phyloP scores from a whole-genome alignment of 306 rosid species.

The Prunus padus region DNA sequence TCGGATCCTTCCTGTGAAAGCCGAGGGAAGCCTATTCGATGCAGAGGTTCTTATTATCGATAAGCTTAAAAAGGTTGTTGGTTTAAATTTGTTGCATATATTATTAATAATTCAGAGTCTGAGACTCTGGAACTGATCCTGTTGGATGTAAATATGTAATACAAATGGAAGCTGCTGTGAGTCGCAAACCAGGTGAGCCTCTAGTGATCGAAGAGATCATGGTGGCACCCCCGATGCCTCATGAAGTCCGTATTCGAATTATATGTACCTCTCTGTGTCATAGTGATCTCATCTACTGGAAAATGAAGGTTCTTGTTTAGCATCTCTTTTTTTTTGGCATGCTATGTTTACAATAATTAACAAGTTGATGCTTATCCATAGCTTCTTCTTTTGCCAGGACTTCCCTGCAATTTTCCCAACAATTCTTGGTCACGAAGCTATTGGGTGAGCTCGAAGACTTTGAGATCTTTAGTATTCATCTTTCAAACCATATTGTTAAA shows the following conservation, averaged over 20 bases:
- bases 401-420: slow-evolving; percentile 63
- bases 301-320: slow-evolving; percentile 47
- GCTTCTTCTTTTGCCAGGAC: slow-evolving; percentile 32
- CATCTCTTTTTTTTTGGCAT: neutral
- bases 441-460: slow-evolving; percentile 47
- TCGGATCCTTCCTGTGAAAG: slow-evolving; percentile 1
- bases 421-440: slow-evolving; percentile 86
- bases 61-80: neutral
- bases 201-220: slow-evolving; percentile 61
- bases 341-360: neutral
- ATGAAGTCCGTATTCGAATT: slow-evolving; percentile 65
- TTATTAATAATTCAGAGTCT: too few species aligned
- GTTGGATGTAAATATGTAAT: neutral
- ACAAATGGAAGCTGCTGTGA: slow-evolving; percentile 53
- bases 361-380: neutral
- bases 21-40: slow-evolving; percentile 56
- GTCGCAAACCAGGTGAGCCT: slow-evolving; percentile 64
- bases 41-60: slow-evolving; percentile 49
- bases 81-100: neutral
- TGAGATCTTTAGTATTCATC: too few species aligned
- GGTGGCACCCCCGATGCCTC: slow-evolving; percentile 81
- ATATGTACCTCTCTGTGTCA: slow-evolving; percentile 74
- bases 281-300: slow-evolving; percentile 75
- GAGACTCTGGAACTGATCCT: neutral
- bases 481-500: too few species aligned